A percentile compares a stretch with the other conserved stretches of the same genome.
These are phyloP conservation scores for Yamadazyma laniorum DNA, from an alignment of 805 yeast genomes.

Conservation along the genomic window DNA sequence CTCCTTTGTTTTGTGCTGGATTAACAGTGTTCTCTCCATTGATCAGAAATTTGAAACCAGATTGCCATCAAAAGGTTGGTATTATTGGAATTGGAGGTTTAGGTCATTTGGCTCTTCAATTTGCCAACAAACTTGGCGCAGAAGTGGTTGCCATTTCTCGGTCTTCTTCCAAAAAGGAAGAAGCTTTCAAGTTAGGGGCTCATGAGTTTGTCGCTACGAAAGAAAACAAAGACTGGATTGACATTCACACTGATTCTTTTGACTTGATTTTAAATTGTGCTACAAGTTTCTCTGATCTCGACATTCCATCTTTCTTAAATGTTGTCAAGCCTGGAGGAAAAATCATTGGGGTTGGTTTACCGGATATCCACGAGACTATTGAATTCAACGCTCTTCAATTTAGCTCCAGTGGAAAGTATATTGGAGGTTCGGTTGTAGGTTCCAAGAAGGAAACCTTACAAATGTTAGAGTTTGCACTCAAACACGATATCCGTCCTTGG, in stretches of 20 bases:
- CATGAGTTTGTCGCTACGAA: conserved; percentile 47
- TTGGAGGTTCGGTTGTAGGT: conserved; percentile 35
- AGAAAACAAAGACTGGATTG: conserved; percentile 44
- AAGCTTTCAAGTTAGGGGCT: conserved; percentile 35
- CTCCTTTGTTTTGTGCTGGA: conserved; percentile 58
- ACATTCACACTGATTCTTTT: conserved; percentile 30
- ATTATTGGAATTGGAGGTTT: conserved; percentile 66
- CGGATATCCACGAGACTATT: conserved; percentile 22
- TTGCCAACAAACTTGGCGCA: conserved; percentile 62
- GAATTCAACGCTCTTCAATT: conserved; percentile 21
- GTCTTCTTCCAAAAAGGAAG: conserved; percentile 28
- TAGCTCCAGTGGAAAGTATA: conserved; percentile 22
- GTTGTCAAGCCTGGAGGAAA: conserved; percentile 23
- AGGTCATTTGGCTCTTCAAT: conserved; percentile 62
- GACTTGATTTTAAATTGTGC: conserved; percentile 57
- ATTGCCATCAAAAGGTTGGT: conserved; percentile 38
- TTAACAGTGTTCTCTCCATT: conserved; percentile 53
- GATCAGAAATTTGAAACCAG: conserved; percentile 39
- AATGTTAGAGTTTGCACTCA: conserved; percentile 38
- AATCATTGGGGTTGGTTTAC: conserved; percentile 28
- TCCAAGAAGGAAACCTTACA: conserved; percentile 32
- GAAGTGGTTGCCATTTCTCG: conserved; percentile 58
- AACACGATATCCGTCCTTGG: conserved; percentile 33
- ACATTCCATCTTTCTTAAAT: conserved; percentile 44
- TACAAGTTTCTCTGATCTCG: conserved; percentile 50